Evolutionary conservation across 192 early-diverging fungal species (phyloP), one percentile per base, ranked within the genome.

Genomic region (Phycomyces blakesleeanus): DNA sequence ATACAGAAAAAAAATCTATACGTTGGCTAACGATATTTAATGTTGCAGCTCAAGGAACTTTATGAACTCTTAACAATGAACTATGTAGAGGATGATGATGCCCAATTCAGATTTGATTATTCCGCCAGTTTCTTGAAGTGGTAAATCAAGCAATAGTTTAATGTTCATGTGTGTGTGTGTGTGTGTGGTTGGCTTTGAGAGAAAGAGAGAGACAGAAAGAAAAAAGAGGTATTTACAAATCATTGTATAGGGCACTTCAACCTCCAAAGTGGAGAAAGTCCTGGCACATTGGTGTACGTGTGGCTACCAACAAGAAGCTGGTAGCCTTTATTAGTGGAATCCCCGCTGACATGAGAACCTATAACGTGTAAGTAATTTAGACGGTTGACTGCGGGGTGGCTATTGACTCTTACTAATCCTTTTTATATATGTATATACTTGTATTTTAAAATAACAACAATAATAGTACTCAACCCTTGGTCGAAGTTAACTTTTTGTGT

Each of bases 401-500:
- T n/a, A n/a, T n/a, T n/a, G n/a, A n/a, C n/a, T 6, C 6, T 10
- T 14, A 41, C 40, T 10, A 41, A 6, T 41, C 40, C 6, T 14
- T 10, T 41, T 41, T 41, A 14, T 41, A 6, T 41, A 41, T 41
- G 40, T 41, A 6, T 41, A 41, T 41, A 41, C 40, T 41, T n/a
- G n/a, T n/a, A n/a, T n/a, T n/a, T n/a, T n/a, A n/a, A n/a, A n/a
- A n/a, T n/a, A n/a, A n/a, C n/a, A 64, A 26, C 10, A 59, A 71
- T 9, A 57, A 9, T 1, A 83, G 81, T 62, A 70, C 74, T 8
- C 85, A 86, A 59, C 65, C 75, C 16, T 83, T 98, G 78, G 93
- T 93, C 2, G 97, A 98, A 71, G 98, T 99, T 83, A 99, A 99
- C 82, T 98, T 96, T 66, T 75, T 99, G 63, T 97, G 95, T 71